phyloP scores from a whole-genome alignment of 352 stramenopile genomes.

The Bremia lactucae region DNA sequence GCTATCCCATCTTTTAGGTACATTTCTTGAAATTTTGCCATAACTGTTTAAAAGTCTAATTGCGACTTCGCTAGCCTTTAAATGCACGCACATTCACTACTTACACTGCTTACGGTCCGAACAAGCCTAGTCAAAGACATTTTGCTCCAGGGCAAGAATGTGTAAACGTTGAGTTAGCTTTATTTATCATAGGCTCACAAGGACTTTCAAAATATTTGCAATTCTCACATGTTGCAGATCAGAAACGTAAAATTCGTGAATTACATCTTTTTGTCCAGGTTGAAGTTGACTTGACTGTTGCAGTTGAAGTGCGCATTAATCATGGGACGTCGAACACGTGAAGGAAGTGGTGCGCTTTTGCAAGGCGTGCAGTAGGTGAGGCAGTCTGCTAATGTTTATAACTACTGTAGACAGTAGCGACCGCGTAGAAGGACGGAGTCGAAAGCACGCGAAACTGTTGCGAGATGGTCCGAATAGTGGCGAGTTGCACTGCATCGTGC shows the following conservation, averaged over 20 bases:
- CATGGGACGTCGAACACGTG: constrained; percentile 15
- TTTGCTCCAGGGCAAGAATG: too few species aligned
- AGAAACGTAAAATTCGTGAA: background rate
- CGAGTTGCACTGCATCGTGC: background rate
- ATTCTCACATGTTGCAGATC: background rate
- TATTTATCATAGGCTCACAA: too few species aligned
- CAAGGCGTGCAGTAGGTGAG: background rate
- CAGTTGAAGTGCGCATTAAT: constrained; percentile 18
- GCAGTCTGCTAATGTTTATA: background rate
- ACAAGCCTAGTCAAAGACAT: too few species aligned
- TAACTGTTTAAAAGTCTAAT: too few species aligned
- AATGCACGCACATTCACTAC: too few species aligned
- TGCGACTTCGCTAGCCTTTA: too few species aligned
- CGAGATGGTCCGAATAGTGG: constrained; percentile 3
- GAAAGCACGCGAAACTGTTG: constrained; percentile 14
- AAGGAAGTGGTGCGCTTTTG: constrained; percentile 7
- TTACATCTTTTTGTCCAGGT: constrained; percentile 3
- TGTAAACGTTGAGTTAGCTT: too few species aligned
- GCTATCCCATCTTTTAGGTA: too few species aligned
- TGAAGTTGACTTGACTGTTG: background rate
- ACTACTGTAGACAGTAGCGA: constrained; percentile 1
- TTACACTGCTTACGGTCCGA: too few species aligned
- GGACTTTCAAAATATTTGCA: too few species aligned
- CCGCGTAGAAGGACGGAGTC: background rate
- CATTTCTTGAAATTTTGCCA: too few species aligned